Evolutionary conservation across 139 green algal genomes (phyloP).

Genomic region (Chlorella sp.): DNA sequence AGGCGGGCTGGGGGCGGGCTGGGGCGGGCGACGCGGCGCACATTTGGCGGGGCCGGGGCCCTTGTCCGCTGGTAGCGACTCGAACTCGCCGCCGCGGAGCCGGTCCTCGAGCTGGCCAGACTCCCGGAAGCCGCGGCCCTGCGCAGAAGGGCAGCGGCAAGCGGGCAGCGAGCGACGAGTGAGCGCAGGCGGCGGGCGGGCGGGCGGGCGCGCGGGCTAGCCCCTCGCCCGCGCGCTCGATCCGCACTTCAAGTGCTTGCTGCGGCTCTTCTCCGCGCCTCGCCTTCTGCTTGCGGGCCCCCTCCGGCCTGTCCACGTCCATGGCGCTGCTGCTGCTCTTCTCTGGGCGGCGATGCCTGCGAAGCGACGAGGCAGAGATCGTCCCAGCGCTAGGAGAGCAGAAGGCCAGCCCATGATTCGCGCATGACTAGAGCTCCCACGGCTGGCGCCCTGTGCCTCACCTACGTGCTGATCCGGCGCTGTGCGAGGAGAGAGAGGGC

Average conservation of each 20-base stretch:
- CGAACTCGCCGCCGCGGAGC: constrained; percentile 17
- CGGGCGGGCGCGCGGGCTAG: too few relatives aligned
- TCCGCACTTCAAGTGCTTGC: neutral
- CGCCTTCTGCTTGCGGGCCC: constrained; percentile 29
- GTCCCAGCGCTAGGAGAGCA: too few relatives aligned
- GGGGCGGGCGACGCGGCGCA: constrained; percentile 4
- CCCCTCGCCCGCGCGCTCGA: neutral
- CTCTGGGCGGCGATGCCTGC: too few relatives aligned
- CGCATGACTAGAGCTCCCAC: too few relatives aligned
- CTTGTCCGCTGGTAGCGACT: constrained; percentile 28
- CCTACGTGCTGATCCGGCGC: too few relatives aligned
- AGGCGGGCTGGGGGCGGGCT: neutral
- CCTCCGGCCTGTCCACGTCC: too few relatives aligned
- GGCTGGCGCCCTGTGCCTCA: too few relatives aligned
- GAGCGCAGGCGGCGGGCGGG: neutral
- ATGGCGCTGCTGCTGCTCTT: too few relatives aligned
- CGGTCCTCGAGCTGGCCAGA: constrained; percentile 22
- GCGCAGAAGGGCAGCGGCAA: neutral
- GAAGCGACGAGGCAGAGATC: too few relatives aligned
- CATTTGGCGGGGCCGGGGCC: constrained; percentile 28
- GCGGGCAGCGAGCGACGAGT: neutral
- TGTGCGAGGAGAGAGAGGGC: too few relatives aligned
- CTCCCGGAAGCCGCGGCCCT: constrained; percentile 33
- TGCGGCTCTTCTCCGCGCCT: neutral
- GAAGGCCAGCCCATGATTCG: too few relatives aligned